Evolutionary conservation across 2,329 filamentous ascomycete genomes (phyloP).

Genomic region (Macrophomina phaseolina): DNA sequence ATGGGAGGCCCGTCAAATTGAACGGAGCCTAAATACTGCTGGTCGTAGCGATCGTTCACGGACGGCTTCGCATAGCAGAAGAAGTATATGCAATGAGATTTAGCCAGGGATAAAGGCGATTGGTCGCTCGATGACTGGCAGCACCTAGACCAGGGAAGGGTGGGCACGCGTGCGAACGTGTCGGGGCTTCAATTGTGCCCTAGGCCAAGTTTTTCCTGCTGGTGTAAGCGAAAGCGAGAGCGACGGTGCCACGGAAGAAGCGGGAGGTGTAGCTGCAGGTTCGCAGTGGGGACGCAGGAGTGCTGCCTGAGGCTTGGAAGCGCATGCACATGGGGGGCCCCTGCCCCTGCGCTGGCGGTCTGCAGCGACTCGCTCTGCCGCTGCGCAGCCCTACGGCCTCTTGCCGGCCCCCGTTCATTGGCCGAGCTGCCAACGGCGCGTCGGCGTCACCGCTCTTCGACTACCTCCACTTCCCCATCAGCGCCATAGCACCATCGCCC

Average conservation of each 20-base stretch:
- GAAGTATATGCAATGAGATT: too few relatives aligned
- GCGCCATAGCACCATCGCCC: background rate
- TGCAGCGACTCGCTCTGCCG: background rate
- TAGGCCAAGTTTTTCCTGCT: too few relatives aligned
- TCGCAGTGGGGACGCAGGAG: background rate
- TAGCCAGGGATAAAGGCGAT: too few relatives aligned
- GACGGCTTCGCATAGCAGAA: too few relatives aligned
- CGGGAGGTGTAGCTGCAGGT: background rate
- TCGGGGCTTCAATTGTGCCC: too few relatives aligned
- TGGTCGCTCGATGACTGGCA: too few relatives aligned
- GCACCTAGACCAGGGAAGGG: too few relatives aligned
- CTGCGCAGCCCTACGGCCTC: background rate
- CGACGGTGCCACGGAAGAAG: background rate
- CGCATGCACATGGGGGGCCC: background rate
- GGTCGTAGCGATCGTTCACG: too few relatives aligned
- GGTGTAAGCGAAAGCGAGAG: slow-evolving; percentile 10
- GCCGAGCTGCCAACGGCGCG: background rate
- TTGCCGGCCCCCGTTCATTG: background rate
- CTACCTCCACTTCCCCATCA: slow-evolving; percentile 1
- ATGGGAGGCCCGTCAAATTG: too few relatives aligned
- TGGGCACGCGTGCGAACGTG: too few relatives aligned
- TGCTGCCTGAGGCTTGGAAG: slow-evolving; percentile 22
- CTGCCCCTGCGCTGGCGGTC: background rate
- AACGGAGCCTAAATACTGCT: too few relatives aligned
- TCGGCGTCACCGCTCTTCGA: slow-evolving; percentile 18